Conservation (phyloP, 345 rosid species). For the thale cress (Arabidopsis thaliana) region DNA sequence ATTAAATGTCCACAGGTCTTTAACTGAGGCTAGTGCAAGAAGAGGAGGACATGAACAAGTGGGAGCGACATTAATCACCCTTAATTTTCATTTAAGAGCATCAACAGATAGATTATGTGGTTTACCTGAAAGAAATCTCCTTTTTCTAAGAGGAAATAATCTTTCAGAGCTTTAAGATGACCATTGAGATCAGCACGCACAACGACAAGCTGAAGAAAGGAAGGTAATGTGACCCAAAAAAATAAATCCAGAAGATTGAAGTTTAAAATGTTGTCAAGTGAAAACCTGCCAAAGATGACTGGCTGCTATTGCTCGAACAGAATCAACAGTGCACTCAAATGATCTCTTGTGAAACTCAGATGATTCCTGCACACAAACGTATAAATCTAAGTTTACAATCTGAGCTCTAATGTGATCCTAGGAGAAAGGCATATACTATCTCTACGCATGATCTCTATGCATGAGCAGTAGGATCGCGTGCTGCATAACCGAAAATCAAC, state of each 20-base stretch:
- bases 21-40: constrained; percentile 4
- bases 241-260: constrained; percentile 14
- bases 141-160: constrained; percentile 92
- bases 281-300: constrained; percentile 99
- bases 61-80: constrained; percentile 5
- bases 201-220: constrained; percentile 80
- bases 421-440: constrained; percentile 25
- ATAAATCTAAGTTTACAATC: constrained; percentile 7
- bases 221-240: constrained; percentile 29
- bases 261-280: constrained; percentile 27
- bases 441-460: constrained; percentile 7
- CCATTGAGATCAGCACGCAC: constrained; percentile 93
- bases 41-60: constrained; percentile 9
- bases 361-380: constrained; percentile 63
- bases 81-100: neutral
- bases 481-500: constrained; percentile 29
- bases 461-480: neutral
- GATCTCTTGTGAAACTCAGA: constrained; percentile 94
- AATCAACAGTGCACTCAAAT: constrained; percentile 83
- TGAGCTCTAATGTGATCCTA: constrained; percentile 19
- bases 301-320: constrained; percentile 92
- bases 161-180: constrained; percentile 94
- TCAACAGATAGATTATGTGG: constrained; percentile 3
- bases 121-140: constrained; percentile 98
- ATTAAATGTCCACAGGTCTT: constrained; percentile 22